Conservation (phyloP, 2,329 filamentous ascomycete species). For the Fusarium metavorans region DNA sequence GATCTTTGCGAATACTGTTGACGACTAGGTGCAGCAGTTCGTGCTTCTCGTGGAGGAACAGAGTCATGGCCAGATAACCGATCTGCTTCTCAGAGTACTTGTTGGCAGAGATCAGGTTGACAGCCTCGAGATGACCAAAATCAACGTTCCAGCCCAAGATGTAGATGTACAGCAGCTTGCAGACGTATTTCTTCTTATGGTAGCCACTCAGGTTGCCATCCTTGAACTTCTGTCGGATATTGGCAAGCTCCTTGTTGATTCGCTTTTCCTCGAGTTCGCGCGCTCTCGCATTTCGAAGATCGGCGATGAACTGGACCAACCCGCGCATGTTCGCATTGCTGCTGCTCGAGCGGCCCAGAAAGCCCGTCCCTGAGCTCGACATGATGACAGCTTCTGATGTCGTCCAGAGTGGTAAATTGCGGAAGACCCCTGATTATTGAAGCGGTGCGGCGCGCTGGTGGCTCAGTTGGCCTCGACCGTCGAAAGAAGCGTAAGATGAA, state of each 20-base stretch:
- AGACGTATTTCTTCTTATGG: slow-evolving; percentile 99
- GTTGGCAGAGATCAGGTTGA: slow-evolving; percentile 94
- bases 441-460: slow-evolving; percentile 19
- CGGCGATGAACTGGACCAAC: slow-evolving; percentile 97
- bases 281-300: slow-evolving; percentile 92
- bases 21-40: slow-evolving; percentile 96
- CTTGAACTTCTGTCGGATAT: slow-evolving; percentile 98
- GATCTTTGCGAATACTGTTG: slow-evolving; percentile 97
- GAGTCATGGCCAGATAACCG: slow-evolving; percentile 95
- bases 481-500: slow-evolving; percentile 19
- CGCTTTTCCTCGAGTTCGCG: slow-evolving; percentile 98
- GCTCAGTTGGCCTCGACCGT: slow-evolving; percentile 20
- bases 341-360: slow-evolving; percentile 74
- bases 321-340: slow-evolving; percentile 80
- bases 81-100: slow-evolving; percentile 99
- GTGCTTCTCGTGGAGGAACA: slow-evolving; percentile 97
- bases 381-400: slow-evolving; percentile 52
- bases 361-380: slow-evolving; percentile 69
- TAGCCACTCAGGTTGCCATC: slow-evolving; percentile 94
- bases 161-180: slow-evolving; percentile 99
- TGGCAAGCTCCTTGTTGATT: slow-evolving; percentile 99
- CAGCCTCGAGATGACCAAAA: slow-evolving; percentile 97
- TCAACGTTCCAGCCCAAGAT: slow-evolving; percentile 99
- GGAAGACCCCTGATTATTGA: slow-evolving; percentile 41
- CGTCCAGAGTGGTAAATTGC: slow-evolving; percentile 32